These are phyloP conservation scores for Pleurotus djamor DNA, from an alignment of 768 basidiomycete genomes.

Conservation along the genomic window DNA sequence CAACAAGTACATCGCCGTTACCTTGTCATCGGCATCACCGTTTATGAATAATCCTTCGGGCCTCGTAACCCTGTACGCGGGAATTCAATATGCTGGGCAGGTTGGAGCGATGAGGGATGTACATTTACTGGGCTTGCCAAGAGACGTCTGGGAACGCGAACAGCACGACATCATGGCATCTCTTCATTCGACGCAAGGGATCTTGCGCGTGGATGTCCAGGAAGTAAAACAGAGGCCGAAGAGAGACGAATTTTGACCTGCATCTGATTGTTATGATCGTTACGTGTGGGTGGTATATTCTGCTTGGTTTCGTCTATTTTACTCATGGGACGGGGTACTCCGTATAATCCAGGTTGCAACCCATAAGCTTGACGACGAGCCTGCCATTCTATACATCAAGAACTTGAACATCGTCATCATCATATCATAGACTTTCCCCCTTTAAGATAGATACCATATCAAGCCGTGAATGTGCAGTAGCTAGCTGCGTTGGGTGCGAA, in stretches of 20 bases:
- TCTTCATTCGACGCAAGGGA: slow-evolving; percentile 24
- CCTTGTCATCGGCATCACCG: slow-evolving; percentile 31
- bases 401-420: too few relatives aligned
- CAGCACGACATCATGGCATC: slow-evolving; percentile 26
- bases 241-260: slow-evolving; percentile 28
- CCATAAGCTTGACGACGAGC: too few relatives aligned
- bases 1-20: slow-evolving; percentile 43
- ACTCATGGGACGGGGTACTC: too few relatives aligned
- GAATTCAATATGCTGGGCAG: slow-evolving; percentile 33
- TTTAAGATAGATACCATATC: too few relatives aligned
- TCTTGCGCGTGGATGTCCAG: slow-evolving; percentile 35
- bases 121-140: slow-evolving; percentile 42
- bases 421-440: too few relatives aligned
- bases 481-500: too few relatives aligned
- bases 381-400: too few relatives aligned
- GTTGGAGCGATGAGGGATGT: slow-evolving; percentile 42
- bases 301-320: too few relatives aligned
- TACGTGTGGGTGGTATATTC: too few relatives aligned
- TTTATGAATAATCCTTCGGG: slow-evolving; percentile 25
- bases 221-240: slow-evolving; percentile 30
- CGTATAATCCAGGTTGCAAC: too few relatives aligned
- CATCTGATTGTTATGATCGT: background rate
- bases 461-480: too few relatives aligned
- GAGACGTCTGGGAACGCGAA: slow-evolving; percentile 30
- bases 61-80: slow-evolving; percentile 28